phyloP scores from a whole-genome alignment of 306 rosid genomes.

The Hippophae tibetana region DNA sequence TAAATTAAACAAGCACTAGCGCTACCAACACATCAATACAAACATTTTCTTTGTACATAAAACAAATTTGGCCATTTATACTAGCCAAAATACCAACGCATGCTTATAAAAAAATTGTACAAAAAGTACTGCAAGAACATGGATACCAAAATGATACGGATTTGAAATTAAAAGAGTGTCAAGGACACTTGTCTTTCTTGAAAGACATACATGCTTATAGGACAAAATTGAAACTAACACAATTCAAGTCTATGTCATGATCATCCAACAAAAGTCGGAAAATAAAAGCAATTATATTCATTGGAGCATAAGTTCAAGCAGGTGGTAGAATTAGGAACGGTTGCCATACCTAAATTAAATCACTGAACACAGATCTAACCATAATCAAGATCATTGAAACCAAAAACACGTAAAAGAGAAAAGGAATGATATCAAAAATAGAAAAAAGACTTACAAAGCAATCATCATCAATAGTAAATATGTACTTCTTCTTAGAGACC shows the following conservation, averaged over 20 bases:
- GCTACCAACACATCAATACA: not conserved
- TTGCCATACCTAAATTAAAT: too few relatives aligned
- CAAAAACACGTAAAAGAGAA: not conserved
- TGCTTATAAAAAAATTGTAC: too few relatives aligned
- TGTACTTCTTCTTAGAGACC: conserved; percentile 91
- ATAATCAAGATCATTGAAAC: not conserved
- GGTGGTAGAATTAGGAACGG: not conserved
- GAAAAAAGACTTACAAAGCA: conserved; percentile 52
- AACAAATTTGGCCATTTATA: not conserved
- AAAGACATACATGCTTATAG: too few relatives aligned
- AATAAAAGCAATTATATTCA: not conserved
- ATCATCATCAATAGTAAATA: conserved; percentile 86
- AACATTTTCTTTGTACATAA: not conserved
- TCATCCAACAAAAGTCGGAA: too few relatives aligned
- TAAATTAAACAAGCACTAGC: not conserved
- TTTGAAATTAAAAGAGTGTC: too few relatives aligned
- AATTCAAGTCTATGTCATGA: too few relatives aligned
- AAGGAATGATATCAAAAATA: too few relatives aligned
- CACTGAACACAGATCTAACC: too few relatives aligned
- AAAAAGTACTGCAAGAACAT: too few relatives aligned
- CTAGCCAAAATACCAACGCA: not conserved
- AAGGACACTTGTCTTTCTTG: too few relatives aligned
- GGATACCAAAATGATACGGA: too few relatives aligned
- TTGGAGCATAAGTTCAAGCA: not conserved
- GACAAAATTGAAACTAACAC: too few relatives aligned